phyloP scores from a whole-genome alignment of 75 land plant genomes.

The Cryptomeria japonica region DNA sequence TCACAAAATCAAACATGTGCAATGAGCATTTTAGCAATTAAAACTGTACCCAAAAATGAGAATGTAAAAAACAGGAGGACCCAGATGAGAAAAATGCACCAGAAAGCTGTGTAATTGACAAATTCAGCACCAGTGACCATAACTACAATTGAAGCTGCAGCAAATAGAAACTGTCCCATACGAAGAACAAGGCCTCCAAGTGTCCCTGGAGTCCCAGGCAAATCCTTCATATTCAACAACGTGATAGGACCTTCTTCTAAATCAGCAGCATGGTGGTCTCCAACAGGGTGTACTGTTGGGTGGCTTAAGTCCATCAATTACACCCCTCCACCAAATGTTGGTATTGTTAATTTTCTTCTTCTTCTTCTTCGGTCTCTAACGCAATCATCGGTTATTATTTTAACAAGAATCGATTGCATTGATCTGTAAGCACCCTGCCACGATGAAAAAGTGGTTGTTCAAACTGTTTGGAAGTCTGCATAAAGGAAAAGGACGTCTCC shows the following conservation, averaged over 20 bases:
- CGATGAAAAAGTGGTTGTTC: not conserved
- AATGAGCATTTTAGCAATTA: not conserved
- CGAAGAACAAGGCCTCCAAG: conserved; percentile 51
- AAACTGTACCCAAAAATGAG: not conserved
- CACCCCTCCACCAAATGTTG: not conserved
- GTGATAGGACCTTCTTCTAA: not conserved
- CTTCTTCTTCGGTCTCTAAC: not conserved
- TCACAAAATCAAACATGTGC: not conserved
- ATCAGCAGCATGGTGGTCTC: conserved; percentile 7
- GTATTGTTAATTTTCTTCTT: no score
- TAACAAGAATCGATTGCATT: not conserved
- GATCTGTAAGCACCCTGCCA: not conserved
- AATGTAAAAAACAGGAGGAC: not conserved
- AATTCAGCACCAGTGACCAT: conserved; percentile 68
- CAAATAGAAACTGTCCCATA: conserved; percentile 64
- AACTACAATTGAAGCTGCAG: conserved; percentile 56
- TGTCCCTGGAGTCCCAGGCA: conserved; percentile 77
- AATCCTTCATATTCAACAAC: conserved; percentile 46
- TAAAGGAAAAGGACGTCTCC: not conserved
- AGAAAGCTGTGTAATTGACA: conserved; percentile 79
- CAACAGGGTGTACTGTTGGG: not conserved
- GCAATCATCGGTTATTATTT: no score
- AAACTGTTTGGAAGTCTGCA: not conserved
- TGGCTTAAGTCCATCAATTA: not conserved
- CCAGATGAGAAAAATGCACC: conserved; percentile 25